A percentile compares a stretch with the other conserved stretches of the same genome.
These are phyloP conservation scores for Vanrija sp. DNA, from an alignment of 1,284 basidiomycete genomes.

Conservation along the genomic window DNA sequence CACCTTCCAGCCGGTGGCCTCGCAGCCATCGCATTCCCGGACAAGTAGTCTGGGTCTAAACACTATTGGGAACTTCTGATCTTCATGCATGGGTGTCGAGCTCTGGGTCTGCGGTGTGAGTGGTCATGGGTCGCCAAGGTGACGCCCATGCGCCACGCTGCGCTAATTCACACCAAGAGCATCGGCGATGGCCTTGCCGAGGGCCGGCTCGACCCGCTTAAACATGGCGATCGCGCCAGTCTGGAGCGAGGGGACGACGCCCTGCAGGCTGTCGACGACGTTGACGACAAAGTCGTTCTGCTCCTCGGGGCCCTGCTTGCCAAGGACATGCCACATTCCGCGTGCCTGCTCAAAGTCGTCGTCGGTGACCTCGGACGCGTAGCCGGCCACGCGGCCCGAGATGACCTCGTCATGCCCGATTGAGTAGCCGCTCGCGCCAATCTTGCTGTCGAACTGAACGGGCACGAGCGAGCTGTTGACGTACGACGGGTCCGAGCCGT, in stretches of 20 bases:
- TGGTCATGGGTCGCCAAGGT: too few species aligned
- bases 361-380: conserved; percentile 11
- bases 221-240: conserved; percentile 6
- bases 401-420: conserved; percentile 3
- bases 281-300: conserved; percentile 3
- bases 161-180: not conserved
- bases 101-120: too few species aligned
- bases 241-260: conserved; percentile 5
- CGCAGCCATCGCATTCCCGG: too few species aligned
- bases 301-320: not conserved
- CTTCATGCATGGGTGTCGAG: too few species aligned
- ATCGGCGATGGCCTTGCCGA: conserved; percentile 1
- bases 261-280: conserved; percentile 2
- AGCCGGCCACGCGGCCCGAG: conserved; percentile 3
- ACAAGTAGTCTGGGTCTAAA: too few species aligned
- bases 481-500: conserved; percentile 12
- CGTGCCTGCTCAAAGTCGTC: conserved; percentile 12
- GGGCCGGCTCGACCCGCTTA: conserved; percentile 1
- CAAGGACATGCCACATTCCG: conserved; percentile 11
- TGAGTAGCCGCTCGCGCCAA: conserved; percentile 53
- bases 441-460: conserved; percentile 79
- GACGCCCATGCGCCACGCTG: too few species aligned
- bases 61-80: too few species aligned
- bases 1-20: too few species aligned
- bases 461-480: conserved; percentile 54